Percentiles rank a stretch among this genome's conserved stretches.
Evolutionary conservation across 2,329 filamentous ascomycete species (phyloP).

Genomic region (Alternaria brassicicola): DNA sequence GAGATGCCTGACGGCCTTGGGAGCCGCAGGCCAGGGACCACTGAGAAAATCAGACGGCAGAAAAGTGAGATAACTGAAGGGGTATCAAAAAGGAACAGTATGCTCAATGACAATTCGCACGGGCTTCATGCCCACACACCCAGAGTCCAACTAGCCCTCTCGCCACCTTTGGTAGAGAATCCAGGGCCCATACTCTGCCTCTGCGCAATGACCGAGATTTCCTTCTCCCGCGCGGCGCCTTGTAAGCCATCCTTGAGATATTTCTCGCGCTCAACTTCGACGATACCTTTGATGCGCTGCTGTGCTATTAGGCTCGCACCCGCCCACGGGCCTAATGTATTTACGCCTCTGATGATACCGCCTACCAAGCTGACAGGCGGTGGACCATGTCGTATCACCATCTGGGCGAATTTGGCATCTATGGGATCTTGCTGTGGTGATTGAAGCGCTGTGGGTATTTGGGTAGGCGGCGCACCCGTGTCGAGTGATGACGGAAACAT

Average conservation of each 20-base stretch:
- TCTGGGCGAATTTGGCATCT: slow-evolving; percentile 61
- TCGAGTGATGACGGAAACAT: slow-evolving; percentile 30
- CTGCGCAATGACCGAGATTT: slow-evolving; percentile 63
- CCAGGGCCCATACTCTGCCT: slow-evolving; percentile 69
- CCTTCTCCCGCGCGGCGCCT: slow-evolving; percentile 65
- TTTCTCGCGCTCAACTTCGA: slow-evolving; percentile 72
- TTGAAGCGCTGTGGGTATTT: slow-evolving; percentile 50
- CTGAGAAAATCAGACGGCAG: not conserved
- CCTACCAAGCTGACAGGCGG: slow-evolving; percentile 51
- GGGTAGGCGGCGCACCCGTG: slow-evolving; percentile 7
- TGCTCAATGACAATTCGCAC: not conserved
- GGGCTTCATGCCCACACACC: slow-evolving; percentile 46
- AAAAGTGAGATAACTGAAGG: slow-evolving; percentile 1
- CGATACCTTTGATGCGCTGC: slow-evolving; percentile 71
- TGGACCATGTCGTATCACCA: slow-evolving; percentile 52
- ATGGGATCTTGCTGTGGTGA: slow-evolving; percentile 63
- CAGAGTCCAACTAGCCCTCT: slow-evolving; percentile 48
- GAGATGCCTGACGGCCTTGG: slow-evolving; percentile 12
- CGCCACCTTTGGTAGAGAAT: slow-evolving; percentile 36
- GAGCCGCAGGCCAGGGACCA: not conserved
- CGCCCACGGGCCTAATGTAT: slow-evolving; percentile 75
- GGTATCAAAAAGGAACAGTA: slow-evolving; percentile 14
- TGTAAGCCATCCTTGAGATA: slow-evolving; percentile 71
- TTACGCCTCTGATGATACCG: slow-evolving; percentile 68
- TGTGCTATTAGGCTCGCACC: slow-evolving; percentile 74